Conservation (phyloP, 2,329 filamentous ascomycete genomes). For the Microascus cirrosus region DNA sequence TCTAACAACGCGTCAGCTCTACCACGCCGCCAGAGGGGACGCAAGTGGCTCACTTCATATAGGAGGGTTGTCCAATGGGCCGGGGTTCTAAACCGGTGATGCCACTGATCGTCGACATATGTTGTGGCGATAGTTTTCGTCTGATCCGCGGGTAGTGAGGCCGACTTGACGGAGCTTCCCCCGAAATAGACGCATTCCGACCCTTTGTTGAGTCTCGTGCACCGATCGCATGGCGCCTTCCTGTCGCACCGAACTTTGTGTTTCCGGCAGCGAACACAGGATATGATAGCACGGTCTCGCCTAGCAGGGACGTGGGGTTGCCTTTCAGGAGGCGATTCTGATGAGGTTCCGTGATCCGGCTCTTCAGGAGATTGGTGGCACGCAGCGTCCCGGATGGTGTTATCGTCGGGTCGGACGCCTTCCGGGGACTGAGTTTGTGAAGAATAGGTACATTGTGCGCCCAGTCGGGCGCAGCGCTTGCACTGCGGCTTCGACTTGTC, state of each 20-base stretch:
- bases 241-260: constrained; percentile 26
- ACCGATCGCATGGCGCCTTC: constrained; percentile 21
- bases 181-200: constrained; percentile 23
- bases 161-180: constrained; percentile 18
- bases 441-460: constrained; percentile 3
- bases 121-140: no score
- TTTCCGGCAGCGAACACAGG: constrained; percentile 22
- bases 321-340: not conserved
- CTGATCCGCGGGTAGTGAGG: constrained; percentile 7
- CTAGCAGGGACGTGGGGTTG: constrained; percentile 8
- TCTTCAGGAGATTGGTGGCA: not conserved
- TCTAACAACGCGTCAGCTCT: not conserved
- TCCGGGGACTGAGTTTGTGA: not conserved
- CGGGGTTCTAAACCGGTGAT: no score
- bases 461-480: constrained; percentile 4
- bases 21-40: not conserved
- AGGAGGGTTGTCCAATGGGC: no score
- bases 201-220: constrained; percentile 17
- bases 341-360: not conserved
- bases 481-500: constrained; percentile 2
- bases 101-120: no score
- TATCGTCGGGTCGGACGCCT: not conserved
- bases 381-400: no score
- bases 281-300: constrained; percentile 22
- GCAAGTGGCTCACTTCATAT: no score